phyloP scores from a whole-genome alignment of 2,329 filamentous ascomycete genomes.

The Xylariaceae sp. region DNA sequence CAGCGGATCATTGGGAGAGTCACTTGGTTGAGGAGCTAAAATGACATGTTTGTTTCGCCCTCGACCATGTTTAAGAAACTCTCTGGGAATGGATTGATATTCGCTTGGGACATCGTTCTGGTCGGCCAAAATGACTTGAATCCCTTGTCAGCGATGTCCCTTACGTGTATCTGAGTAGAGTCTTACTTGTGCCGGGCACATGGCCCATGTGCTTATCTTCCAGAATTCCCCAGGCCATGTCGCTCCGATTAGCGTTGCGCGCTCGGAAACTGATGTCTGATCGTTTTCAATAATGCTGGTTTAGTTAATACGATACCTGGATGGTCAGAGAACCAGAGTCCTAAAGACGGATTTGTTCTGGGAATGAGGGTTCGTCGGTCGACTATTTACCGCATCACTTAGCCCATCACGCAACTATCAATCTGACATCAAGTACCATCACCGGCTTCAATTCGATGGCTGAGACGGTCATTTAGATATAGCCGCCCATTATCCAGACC shows the following conservation, averaged over 20 bases:
- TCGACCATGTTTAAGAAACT: conserved; percentile 39
- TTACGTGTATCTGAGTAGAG: neutral
- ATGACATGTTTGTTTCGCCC: conserved; percentile 36
- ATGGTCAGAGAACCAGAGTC: too few species aligned
- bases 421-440: too few species aligned
- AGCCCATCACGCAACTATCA: too few species aligned
- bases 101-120: conserved; percentile 45
- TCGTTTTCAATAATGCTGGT: too few species aligned
- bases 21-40: conserved; percentile 44
- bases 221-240: conserved; percentile 48
- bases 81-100: conserved; percentile 41
- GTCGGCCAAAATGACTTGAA: conserved; percentile 44
- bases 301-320: too few species aligned
- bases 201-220: conserved; percentile 43
- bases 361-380: too few species aligned
- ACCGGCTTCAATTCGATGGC: too few species aligned
- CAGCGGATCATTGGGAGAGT: conserved; percentile 48
- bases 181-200: conserved; percentile 47
- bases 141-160: conserved; percentile 14
- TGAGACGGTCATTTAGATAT: too few species aligned
- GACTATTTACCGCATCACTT: too few species aligned
- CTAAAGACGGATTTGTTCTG: too few species aligned
- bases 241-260: conserved; percentile 6
- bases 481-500: too few species aligned
- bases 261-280: too few species aligned